phyloP scores from a whole-genome alignment of 2,329 filamentous ascomycete species.

The Venturia effusa region DNA sequence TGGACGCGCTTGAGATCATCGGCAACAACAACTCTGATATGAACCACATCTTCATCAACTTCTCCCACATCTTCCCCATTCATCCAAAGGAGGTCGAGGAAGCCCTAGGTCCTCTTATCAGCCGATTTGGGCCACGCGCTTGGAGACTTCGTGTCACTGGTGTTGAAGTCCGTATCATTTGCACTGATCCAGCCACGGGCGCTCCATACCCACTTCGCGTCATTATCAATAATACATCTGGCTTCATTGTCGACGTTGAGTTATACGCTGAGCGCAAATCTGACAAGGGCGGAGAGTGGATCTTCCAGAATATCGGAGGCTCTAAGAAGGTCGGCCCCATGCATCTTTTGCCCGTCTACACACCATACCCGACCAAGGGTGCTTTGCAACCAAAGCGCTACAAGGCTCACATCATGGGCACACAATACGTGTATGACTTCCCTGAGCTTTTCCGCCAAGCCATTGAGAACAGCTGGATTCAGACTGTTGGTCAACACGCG shows the following conservation, averaged over 20 bases:
- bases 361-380: slow-evolving; percentile 95
- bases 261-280: slow-evolving; percentile 97
- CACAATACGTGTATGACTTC: slow-evolving; percentile 99
- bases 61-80: slow-evolving; percentile 91
- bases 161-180: slow-evolving; percentile 96
- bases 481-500: slow-evolving; percentile 62
- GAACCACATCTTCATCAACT: slow-evolving; percentile 99
- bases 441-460: slow-evolving; percentile 97
- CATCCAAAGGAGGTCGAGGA: slow-evolving; percentile 83
- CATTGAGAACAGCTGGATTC: slow-evolving; percentile 87
- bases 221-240: slow-evolving; percentile 95
- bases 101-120: slow-evolving; percentile 87
- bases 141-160: slow-evolving; percentile 96
- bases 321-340: slow-evolving; percentile 92
- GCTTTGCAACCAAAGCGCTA: slow-evolving; percentile 98
- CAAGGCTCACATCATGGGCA: slow-evolving; percentile 98
- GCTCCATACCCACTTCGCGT: slow-evolving; percentile 86
- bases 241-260: slow-evolving; percentile 95
- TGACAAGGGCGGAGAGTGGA: slow-evolving; percentile 86
- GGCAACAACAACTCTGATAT: slow-evolving; percentile 98
- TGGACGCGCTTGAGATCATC: slow-evolving; percentile 95
- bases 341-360: slow-evolving; percentile 83
- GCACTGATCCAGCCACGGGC: slow-evolving; percentile 78
- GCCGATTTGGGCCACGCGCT: slow-evolving; percentile 86
- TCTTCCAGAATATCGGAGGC: slow-evolving; percentile 95